Evolutionary conservation across 345 rosid species (phyloP).

Genomic region (Melastoma malabathricum): DNA sequence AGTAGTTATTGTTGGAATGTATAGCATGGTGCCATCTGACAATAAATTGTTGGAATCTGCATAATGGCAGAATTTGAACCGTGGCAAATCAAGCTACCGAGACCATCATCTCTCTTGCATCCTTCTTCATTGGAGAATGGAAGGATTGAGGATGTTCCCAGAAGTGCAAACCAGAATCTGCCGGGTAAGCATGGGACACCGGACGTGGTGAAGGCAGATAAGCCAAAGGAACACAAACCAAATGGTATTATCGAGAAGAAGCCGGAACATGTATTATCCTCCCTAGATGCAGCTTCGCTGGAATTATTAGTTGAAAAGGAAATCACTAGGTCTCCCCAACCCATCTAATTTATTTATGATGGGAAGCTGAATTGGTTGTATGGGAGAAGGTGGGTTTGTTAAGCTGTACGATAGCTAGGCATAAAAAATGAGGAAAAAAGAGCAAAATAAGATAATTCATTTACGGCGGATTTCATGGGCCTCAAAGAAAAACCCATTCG

Average conservation of each 20-base stretch:
- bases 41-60: conserved; percentile 5
- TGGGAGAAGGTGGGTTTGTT: too few species aligned
- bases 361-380: too few species aligned
- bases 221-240: conserved; percentile 19
- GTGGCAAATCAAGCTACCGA: conserved; percentile 4
- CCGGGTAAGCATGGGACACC: conserved; percentile 15
- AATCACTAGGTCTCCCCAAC: conserved; percentile 46
- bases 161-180: conserved; percentile 15
- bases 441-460: too few species aligned
- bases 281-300: conserved; percentile 14
- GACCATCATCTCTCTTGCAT: conserved; percentile 6
- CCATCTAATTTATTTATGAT: conserved; percentile 4
- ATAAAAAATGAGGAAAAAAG: conserved; percentile 13
- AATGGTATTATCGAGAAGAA: conserved; percentile 30
- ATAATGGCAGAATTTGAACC: conserved; percentile 5
- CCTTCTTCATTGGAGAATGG: conserved; percentile 18
- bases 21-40: not conserved
- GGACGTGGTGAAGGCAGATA: conserved; percentile 16
- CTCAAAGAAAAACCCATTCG: too few species aligned
- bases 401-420: conserved; percentile 27
- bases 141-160: conserved; percentile 19
- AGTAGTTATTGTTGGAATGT: not conserved
- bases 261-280: conserved; percentile 15
- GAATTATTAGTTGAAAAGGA: conserved; percentile 25
- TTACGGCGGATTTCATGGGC: not conserved